Evolutionary conservation across 169 alveolate species (phyloP), one percentile per base, ranked within the genome.

Genomic region (Cryptosporidium sp.): DNA sequence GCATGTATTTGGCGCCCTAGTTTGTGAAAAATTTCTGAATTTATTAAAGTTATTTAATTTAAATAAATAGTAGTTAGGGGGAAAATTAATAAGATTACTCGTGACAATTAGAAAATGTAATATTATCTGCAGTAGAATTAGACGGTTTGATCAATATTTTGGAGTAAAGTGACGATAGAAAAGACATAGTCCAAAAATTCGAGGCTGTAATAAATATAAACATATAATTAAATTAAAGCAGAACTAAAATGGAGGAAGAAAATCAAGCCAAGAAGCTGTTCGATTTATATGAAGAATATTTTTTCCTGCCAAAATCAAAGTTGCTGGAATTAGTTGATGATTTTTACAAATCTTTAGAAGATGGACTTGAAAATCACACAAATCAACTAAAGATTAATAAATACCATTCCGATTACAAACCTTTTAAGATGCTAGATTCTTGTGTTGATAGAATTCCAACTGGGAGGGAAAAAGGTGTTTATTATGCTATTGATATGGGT

Each of bases 401-500:
- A 74, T 55, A 51, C 29, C 9, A 43, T 45, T 14, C 23, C 41
- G 9, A 31, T 51, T 50, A 39, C 67, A 16, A 51, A 31, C 85
- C 86, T 21, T 61, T 95, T 84, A 94, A 95, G 74, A 93, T 95
- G 97, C 68, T 96, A 48, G 98, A 96, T 73, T 93, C 98, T 18
- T 96, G 94, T 85, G 94, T 96, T 33, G 48, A 94, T 50, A 59
- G 62, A 31, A 68, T 94, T 29, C 97, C 98, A 2, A 95, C 96
- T 7, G 98, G 98, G 1, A 89, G 89, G 43, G 98, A 96, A 85
- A 93, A 45, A 37, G 98, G 98, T 29, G 93, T 94, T 16, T 95
- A 91, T 86, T 96, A 95, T 75, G 97, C 98, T 21, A 86, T 96
- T 18, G 98, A 96, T 74, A 95, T 96, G 80, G 98, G 98, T 18